Evolutionary conservation across 495 filamentous ascomycete species (phyloP).

Genomic region (Xylaria telfairii): DNA sequence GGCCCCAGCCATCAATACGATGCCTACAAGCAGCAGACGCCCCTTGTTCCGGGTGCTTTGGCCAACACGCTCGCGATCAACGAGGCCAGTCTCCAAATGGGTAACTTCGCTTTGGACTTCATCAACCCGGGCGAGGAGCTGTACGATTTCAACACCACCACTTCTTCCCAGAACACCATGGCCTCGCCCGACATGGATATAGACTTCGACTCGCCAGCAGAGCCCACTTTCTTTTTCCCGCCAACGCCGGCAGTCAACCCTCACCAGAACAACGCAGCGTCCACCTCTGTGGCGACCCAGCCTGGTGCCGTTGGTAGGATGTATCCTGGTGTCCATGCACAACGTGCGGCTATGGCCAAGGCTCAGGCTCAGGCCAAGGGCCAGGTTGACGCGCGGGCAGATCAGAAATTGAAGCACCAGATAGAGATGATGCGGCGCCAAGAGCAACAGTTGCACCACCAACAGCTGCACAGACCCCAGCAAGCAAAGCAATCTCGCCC

Average conservation of each 20-base stretch:
- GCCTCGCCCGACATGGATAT: constrained; percentile 63
- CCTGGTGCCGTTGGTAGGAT: constrained; percentile 68
- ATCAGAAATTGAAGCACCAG: constrained; percentile 26
- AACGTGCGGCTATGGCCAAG: constrained; percentile 76
- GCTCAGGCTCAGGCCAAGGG: constrained; percentile 46
- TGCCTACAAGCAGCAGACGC: constrained; percentile 88
- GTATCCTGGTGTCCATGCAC: constrained; percentile 91
- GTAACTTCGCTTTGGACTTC: constrained; percentile 38
- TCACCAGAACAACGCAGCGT: constrained; percentile 66
- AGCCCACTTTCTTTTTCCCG: constrained; percentile 56
- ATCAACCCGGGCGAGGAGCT: constrained; percentile 53
- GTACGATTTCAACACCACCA: constrained; percentile 66
- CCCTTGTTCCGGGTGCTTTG: constrained; percentile 79
- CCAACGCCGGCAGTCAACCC: constrained; percentile 69
- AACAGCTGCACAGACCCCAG: constrained; percentile 44
- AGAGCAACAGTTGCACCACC: constrained; percentile 11
- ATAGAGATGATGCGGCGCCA: constrained; percentile 10
- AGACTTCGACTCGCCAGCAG: constrained; percentile 63
- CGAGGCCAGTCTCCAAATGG: constrained; percentile 48
- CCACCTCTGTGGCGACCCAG: constrained; percentile 48
- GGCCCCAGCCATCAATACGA: constrained; percentile 93
- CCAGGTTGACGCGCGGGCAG: constrained; percentile 23
- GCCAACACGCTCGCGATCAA: constrained; percentile 72
- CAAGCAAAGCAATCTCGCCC: constrained; percentile 49
- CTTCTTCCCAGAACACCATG: constrained; percentile 44